Evolutionary conservation across 164 flowering plant species (phyloP).

Genomic region (Pachysandra terminalis): DNA sequence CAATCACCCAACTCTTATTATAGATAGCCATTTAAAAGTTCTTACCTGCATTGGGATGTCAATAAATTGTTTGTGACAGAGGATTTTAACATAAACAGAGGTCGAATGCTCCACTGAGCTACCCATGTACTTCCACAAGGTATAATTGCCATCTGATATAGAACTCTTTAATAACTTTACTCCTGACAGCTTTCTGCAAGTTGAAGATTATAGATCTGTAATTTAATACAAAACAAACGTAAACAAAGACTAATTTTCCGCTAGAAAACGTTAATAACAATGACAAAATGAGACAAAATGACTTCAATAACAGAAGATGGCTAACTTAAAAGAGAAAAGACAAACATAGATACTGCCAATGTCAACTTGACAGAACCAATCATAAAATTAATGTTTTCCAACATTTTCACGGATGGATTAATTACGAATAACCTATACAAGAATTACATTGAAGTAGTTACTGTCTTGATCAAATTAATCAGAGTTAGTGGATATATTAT

Average conservation of each 20-base stretch:
- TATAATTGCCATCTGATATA: slow-evolving; percentile 18
- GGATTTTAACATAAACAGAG: slow-evolving; percentile 1
- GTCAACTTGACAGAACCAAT: not conserved
- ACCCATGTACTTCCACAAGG: slow-evolving; percentile 26
- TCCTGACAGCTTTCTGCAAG: not conserved
- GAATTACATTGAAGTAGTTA: too few relatives aligned
- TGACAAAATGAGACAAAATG: too few relatives aligned
- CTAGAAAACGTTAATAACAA: not conserved
- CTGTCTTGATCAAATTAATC: not conserved
- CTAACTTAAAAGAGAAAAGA: too few relatives aligned
- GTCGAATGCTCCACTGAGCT: slow-evolving; percentile 21
- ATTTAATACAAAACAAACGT: not conserved
- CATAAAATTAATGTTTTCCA: not conserved
- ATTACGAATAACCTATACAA: not conserved
- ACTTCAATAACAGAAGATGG: not conserved
- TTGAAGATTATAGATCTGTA: not conserved
- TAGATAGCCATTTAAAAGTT: not conserved
- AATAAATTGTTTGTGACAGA: slow-evolving; percentile 8
- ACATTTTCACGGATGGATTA: too few relatives aligned
- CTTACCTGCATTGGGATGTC: slow-evolving; percentile 9
- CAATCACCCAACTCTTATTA: too few relatives aligned
- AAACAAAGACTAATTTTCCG: not conserved
- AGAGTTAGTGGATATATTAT: not conserved
- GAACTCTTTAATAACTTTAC: not conserved
- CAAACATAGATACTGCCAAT: not conserved